phyloP scores from a whole-genome alignment of 352 stramenopile genomes.

The Globisporangium heterothallicum region DNA sequence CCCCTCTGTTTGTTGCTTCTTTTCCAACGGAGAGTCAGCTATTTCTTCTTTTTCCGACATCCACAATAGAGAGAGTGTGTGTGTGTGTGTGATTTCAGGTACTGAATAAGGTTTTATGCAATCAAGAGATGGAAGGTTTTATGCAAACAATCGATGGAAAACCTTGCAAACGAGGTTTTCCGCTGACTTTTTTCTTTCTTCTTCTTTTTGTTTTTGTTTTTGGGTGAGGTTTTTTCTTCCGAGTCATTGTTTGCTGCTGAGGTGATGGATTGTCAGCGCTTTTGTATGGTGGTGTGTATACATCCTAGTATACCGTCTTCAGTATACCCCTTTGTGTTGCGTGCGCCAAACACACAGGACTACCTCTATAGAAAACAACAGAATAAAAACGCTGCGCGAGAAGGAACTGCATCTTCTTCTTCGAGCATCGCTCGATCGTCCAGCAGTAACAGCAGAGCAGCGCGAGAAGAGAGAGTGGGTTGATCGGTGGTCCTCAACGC shows the following conservation, averaged over 20 bases:
- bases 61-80: too few relatives aligned
- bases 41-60: too few relatives aligned
- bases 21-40: neutral
- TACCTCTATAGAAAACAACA: neutral
- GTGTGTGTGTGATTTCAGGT: neutral
- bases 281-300: neutral
- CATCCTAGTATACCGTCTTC: neutral
- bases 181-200: neutral
- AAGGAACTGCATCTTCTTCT: neutral
- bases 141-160: too few relatives aligned
- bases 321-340: neutral
- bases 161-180: too few relatives aligned
- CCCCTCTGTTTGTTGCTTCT: neutral
- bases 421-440: neutral
- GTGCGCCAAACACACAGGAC: neutral
- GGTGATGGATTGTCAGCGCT: too few relatives aligned
- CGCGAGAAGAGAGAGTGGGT: neutral
- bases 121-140: too few relatives aligned
- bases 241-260: neutral
- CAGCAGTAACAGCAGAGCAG: neutral
- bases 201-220: neutral
- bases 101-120: neutral
- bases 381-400: conserved; percentile 5
- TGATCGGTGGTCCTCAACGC: neutral
- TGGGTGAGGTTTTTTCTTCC: neutral